Base-by-base conservation (phyloP, 495 filamentous ascomycete species). In the Xylaria scruposa region DNA sequence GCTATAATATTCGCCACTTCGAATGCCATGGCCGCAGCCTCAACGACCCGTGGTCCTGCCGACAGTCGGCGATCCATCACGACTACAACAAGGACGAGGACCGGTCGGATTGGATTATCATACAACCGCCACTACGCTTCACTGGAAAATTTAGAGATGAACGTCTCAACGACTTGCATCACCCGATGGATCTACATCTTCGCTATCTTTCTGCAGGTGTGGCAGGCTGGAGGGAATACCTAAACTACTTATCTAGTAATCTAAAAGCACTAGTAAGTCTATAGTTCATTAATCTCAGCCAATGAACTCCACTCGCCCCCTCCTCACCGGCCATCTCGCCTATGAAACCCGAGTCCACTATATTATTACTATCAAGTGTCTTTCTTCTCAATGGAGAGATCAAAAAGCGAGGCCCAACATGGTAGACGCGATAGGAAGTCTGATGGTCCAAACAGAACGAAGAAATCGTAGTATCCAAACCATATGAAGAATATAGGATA, bases 21-120 rank as follows among this genome's bases (percentile, higher is more conserved):
- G 77, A 77, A 54, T 36, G 24, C 24, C 75, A 78, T 58, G 66
- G 73, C 31, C 42, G 77, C 7, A 61, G 74, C 17, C 70, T 73
- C 10, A 68, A 78, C 24, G 75, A 78, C 19, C 77, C 77, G 10
- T 78, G 75, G 77, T 78, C 75, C 17, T 78, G 75, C 67, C 77
- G 77, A 4, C 77, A 78, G 31, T 68, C 72, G n/a, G 75, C 75
- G 17, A 67, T 78, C 12, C 70, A 77, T 40, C 75, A 78, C 26
- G 71, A 61, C 44, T 77, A 77, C 61, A 68, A 70, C 3, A n/a
- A 13, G 19, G 46, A 56, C 60, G 31, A 47, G 54, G 19, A 70
- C 24, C 53, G 21, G 60, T 47, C 54, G 15, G n/a, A 54, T 54
- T 70, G 67, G 67, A 31, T 70, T 24, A 29, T 61, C 36, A 61